A percentile compares a stretch with the other conserved stretches of the same genome.
Evolutionary conservation across 441 rosid species (phyloP).

Genomic region (Euphorbia celastroides): DNA sequence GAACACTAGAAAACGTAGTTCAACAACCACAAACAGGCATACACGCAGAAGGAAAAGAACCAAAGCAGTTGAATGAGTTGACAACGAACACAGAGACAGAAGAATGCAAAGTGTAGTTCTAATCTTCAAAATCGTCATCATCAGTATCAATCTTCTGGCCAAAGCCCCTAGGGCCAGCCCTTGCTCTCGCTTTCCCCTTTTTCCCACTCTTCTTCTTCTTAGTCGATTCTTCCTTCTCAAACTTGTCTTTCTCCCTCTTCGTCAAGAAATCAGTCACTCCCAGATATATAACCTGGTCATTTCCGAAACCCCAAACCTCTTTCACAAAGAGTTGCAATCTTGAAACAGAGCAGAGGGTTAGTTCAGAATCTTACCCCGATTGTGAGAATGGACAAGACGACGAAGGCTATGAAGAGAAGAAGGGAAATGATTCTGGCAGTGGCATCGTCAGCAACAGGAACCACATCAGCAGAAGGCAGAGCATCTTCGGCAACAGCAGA

Average conservation of each 20-base stretch:
- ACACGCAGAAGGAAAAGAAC: no score
- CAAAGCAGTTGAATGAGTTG: no score
- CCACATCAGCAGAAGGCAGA: conserved; percentile 30
- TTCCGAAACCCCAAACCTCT: neutral
- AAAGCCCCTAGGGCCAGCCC: conserved; percentile 71
- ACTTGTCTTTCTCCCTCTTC: conserved; percentile 71
- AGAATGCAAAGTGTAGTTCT: neutral
- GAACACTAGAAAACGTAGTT: no score
- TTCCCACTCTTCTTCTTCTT: conserved; percentile 44
- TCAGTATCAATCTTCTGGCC: conserved; percentile 59
- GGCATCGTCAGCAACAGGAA: conserved; percentile 43
- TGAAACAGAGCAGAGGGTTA: neutral
- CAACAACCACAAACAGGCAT: no score
- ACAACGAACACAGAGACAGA: neutral
- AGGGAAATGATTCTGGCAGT: conserved; percentile 35
- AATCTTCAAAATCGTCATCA: conserved; percentile 19
- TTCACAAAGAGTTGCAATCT: conserved; percentile 8
- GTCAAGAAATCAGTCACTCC: conserved; percentile 68
- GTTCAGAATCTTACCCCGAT: conserved; percentile 50
- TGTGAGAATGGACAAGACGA: conserved; percentile 62
- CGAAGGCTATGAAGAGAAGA: conserved; percentile 63
- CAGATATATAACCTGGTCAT: conserved; percentile 58
- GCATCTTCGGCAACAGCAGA: conserved; percentile 43
- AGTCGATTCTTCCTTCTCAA: conserved; percentile 63
- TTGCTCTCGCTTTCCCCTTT: conserved; percentile 43